A percentile compares a stretch with the other conserved stretches of the same genome.
These are phyloP conservation scores for Narthecium ossifragum DNA, from an alignment of 106 monocot species.

Conservation along the genomic window DNA sequence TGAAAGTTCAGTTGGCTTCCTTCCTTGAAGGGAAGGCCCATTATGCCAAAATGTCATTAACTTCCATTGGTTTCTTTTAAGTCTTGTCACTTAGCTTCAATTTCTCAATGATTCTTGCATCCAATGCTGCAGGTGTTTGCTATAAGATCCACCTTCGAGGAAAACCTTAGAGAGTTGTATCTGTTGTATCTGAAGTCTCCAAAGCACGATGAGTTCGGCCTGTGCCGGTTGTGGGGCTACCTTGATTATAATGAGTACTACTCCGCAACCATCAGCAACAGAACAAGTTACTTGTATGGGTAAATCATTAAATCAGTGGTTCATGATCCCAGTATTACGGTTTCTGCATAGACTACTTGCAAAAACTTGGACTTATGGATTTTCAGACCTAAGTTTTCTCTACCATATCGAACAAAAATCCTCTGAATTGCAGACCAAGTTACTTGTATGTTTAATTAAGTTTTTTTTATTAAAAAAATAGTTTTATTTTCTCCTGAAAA, in stretches of 20 bases:
- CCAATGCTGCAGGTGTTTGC: constrained; percentile 43
- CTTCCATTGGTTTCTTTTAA: neutral
- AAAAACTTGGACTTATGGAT: no score
- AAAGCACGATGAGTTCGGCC: constrained; percentile 56
- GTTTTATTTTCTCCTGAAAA: no score
- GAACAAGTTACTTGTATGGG: constrained; percentile 13
- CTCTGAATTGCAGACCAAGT: no score
- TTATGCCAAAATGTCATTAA: no score
- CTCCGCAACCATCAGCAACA: constrained; percentile 32
- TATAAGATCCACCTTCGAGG: constrained; percentile 47
- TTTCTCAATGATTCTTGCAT: neutral
- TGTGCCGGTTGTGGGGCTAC: constrained; percentile 62
- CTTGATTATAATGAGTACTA: constrained; percentile 74
- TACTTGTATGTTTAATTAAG: no score
- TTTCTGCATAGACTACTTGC: no score
- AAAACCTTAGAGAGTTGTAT: constrained; percentile 60
- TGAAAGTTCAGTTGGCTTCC: no score
- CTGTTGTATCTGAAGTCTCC: constrained; percentile 60
- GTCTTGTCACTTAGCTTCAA: neutral
- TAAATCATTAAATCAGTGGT: constrained; percentile 5
- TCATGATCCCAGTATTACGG: no score
- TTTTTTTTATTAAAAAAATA: no score
- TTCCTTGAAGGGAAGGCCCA: no score
- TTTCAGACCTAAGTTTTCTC: no score
- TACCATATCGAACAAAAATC: no score